Evolutionary conservation across 768 basidiomycete species (phyloP).

Genomic region (Boletus patriciae): DNA sequence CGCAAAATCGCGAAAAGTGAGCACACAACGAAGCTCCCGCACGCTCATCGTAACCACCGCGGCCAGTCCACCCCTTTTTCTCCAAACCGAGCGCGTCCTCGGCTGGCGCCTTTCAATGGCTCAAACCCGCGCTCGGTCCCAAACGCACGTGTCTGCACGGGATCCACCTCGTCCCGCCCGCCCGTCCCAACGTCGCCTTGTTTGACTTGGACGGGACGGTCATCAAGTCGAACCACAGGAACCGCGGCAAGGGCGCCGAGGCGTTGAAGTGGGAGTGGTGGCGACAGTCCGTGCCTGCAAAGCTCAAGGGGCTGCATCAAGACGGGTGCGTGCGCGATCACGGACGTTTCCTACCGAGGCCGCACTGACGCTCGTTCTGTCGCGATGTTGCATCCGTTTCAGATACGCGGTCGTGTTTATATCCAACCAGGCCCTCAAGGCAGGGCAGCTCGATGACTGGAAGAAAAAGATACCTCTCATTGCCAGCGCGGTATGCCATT

Average conservation of each 20-base stretch:
- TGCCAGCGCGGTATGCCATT: conserved; percentile 52
- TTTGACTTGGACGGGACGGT: conserved; percentile 90
- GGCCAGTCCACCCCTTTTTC: conserved; percentile 47
- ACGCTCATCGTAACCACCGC: neutral
- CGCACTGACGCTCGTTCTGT: neutral
- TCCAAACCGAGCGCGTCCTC: conserved; percentile 22
- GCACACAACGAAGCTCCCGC: neutral
- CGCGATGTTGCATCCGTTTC: neutral
- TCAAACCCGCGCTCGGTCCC: conserved; percentile 37
- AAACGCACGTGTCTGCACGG: conserved; percentile 38
- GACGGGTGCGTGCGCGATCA: conserved; percentile 52
- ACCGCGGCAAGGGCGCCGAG: conserved; percentile 36
- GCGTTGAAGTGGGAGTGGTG: conserved; percentile 62
- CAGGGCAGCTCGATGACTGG: conserved; percentile 57
- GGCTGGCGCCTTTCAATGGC: conserved; percentile 28
- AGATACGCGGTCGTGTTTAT: conserved; percentile 76
- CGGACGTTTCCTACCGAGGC: neutral
- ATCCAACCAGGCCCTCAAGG: conserved; percentile 73
- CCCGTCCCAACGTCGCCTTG: conserved; percentile 61
- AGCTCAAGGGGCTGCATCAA: conserved; percentile 57
- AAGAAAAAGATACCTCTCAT: conserved; percentile 74
- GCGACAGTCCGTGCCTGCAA: conserved; percentile 59
- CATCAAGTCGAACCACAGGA: conserved; percentile 49
- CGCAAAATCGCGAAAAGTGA: conserved; percentile 31
- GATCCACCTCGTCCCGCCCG: conserved; percentile 32